phyloP scores from a whole-genome alignment of 495 filamentous ascomycete genomes.

The Chaetomium fimeti region DNA sequence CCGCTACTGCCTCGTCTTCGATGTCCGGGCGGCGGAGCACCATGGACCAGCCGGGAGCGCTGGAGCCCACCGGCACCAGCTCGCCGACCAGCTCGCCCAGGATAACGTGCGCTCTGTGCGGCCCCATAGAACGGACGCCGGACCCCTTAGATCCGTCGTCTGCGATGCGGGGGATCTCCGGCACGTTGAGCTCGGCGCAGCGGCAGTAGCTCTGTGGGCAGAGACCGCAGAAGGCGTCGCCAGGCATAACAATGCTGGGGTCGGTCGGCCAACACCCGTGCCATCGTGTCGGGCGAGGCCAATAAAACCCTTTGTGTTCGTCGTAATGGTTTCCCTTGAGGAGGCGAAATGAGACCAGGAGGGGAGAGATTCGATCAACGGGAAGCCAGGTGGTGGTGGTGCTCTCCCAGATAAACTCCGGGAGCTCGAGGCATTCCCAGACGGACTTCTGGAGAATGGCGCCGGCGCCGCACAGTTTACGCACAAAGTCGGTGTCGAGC shows the following conservation, averaged over 20 bases:
- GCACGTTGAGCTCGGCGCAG: constrained; percentile 22
- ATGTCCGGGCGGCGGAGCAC: constrained; percentile 31
- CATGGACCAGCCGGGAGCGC: constrained; percentile 28
- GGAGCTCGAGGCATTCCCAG: constrained; percentile 27
- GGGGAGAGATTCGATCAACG: constrained; percentile 21
- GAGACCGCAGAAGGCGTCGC: constrained; percentile 21
- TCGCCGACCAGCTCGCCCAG: constrained; percentile 37
- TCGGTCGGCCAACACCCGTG: constrained; percentile 30
- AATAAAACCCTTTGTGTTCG: constrained; percentile 11
- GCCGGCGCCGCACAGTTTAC: constrained; percentile 28
- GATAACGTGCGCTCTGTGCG: constrained; percentile 16
- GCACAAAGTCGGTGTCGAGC: constrained; percentile 24
- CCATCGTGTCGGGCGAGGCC: constrained; percentile 29
- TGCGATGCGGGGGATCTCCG: constrained; percentile 26
- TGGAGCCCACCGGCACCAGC: constrained; percentile 26
- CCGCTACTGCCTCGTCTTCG: constrained; percentile 27
- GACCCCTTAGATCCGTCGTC: constrained; percentile 25
- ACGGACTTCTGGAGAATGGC: constrained; percentile 25
- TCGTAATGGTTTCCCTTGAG: constrained; percentile 26
- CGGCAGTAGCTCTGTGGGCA: constrained; percentile 28
- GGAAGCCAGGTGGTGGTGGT: constrained; percentile 20
- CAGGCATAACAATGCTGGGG: constrained; percentile 19
- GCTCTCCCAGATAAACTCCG: constrained; percentile 34
- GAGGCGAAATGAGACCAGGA: constrained; percentile 25
- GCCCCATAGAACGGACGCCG: constrained; percentile 27